Conservation (phyloP, 352 stramenopile species). For the Phytophthora rubi region DNA sequence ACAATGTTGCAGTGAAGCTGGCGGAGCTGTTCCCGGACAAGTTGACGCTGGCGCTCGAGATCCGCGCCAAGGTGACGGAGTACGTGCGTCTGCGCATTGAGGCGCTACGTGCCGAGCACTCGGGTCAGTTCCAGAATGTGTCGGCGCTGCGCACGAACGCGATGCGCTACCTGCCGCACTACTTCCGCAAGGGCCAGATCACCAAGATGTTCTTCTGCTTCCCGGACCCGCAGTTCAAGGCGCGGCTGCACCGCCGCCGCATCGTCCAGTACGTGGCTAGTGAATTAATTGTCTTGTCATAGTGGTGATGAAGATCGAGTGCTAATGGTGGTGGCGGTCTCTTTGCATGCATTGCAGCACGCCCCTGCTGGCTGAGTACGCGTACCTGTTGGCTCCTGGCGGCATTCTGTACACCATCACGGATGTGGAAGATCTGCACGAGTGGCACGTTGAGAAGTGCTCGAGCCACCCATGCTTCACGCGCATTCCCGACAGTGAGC, state of each 20-base stretch:
- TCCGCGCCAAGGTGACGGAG: conserved; percentile 95
- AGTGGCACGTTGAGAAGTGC: conserved; percentile 97
- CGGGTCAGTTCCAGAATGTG: conserved; percentile 94
- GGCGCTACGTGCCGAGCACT: conserved; percentile 80
- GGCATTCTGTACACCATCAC: conserved; percentile 99
- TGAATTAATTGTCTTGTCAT: not conserved
- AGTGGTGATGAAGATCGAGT: not conserved
- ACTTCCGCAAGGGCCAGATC: conserved; percentile 89
- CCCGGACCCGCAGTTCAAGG: conserved; percentile 99
- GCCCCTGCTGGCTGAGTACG: conserved; percentile 97
- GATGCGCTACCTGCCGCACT: conserved; percentile 93
- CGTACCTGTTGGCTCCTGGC: conserved; percentile 92
- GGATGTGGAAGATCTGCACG: conserved; percentile 97
- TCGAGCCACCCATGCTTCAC: conserved; percentile 94
- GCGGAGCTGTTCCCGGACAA: conserved; percentile 92
- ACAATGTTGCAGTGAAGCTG: conserved; percentile 80
- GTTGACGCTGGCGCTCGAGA: conserved; percentile 96
- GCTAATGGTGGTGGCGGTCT: conserved; percentile 3
- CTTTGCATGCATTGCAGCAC: too few relatives aligned
- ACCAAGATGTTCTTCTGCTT: conserved; percentile 99
- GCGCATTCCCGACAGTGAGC: conserved; percentile 86
- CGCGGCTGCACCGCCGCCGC: conserved; percentile 95
- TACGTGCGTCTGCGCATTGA: conserved; percentile 93
- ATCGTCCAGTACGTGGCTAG: conserved; percentile 85
- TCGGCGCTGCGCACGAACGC: conserved; percentile 96